Percentiles rank a stretch among this genome's conserved stretches.
Conservation (phyloP, 306 rosid genomes). For the Macrotyloma uniflorum region DNA sequence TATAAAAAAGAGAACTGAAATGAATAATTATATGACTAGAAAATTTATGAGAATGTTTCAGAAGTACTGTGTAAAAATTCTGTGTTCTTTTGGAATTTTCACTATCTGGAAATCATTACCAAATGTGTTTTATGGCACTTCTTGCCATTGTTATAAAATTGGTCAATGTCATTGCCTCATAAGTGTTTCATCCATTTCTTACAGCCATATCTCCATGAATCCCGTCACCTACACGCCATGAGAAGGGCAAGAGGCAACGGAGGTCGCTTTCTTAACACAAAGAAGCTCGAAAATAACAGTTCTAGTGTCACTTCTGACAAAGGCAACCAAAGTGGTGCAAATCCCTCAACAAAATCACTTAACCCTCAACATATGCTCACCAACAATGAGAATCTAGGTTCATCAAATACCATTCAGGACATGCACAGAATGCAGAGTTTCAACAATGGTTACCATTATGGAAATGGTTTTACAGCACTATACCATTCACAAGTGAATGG, state of each 20-base stretch:
- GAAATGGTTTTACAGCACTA: constrained; percentile 41
- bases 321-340: constrained; percentile 36
- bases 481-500: constrained; percentile 48
- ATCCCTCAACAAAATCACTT: constrained; percentile 31
- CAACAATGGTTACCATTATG: constrained; percentile 39
- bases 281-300: constrained; percentile 50
- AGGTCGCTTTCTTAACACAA: constrained; percentile 85
- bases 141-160: constrained; percentile 11
- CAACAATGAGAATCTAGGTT: constrained; percentile 43
- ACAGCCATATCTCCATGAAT: constrained; percentile 94
- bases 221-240: constrained; percentile 86
- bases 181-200: constrained; percentile 25
- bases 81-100: not conserved
- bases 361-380: constrained; percentile 25
- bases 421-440: constrained; percentile 39
- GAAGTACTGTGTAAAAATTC: not conserved
- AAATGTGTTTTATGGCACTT: constrained; percentile 2
- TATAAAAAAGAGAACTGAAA: not conserved
- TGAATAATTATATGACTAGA: not conserved
- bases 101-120: not conserved
- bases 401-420: constrained; percentile 40
- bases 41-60: not conserved
- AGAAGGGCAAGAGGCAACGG: constrained; percentile 91
- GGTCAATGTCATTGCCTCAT: not conserved
- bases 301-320: constrained; percentile 41